Base-by-base conservation (phyloP, 257 asterid genomes). In the Jaltomata sinuosa region DNA sequence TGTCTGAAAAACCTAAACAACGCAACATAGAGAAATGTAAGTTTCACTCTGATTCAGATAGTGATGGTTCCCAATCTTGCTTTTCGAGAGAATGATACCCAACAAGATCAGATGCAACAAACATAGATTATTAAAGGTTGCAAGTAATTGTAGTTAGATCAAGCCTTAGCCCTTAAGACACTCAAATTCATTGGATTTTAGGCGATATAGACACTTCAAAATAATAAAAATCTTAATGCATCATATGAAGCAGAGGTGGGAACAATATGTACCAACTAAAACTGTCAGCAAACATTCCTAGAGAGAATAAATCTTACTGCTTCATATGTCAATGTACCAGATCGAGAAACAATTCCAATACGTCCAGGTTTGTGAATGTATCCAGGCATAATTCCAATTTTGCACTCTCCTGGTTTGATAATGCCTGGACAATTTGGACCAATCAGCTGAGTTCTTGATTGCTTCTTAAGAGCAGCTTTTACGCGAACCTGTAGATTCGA, bases 341-440 rank as follows among this genome's bases (percentile, higher is more conserved):
- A 94, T 81, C 98, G 92, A 55, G 98, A 94, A 79, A 96, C 99
- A 87, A 97, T 97, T 84, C 98, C 98, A 81, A 93, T 86, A 67
- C 98, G 97, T 27, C 99, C 98, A 16, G 98, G 98, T 88, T 97
- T 97, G 91, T 97, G 99, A 87, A 97, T 97, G 91, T 94, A 95
- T 84, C 99, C 99, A 42, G 98, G 99, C 99, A 96, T 96, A 85
- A 96, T 96, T 64, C 99, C 99, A 45, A 94, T 94, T 87, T 96
- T 96, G 90, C 99, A 96, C 88, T 96, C 98, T 85, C 99, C 99
- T 31, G 99, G 99, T 89, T 96, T 96, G 90, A 94, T 96, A 77
- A 96, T 96, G 78, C 99, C 99, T 12, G 99, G 99, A 86, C 99
- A 96, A 86, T 96, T 96, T 57, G 99, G 99, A 84, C 98, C 98